Conservation (phyloP, 306 rosid genomes). For the Sindora glabra region DNA sequence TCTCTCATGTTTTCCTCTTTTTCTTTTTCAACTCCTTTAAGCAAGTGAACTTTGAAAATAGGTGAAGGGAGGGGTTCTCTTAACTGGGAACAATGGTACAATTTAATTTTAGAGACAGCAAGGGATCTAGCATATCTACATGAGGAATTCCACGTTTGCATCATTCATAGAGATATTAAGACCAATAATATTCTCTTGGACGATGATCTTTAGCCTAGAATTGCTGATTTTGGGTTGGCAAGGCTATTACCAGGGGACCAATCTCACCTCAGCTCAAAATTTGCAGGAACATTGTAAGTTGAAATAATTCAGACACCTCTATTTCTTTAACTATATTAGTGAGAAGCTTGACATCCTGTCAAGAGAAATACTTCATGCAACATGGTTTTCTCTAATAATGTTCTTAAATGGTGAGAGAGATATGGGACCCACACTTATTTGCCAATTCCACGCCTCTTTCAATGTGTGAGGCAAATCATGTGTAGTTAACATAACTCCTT, state of each 20-base stretch:
- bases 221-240: slow-evolving; percentile 76
- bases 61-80: slow-evolving; percentile 44
- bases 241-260: slow-evolving; percentile 53
- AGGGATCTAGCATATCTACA: slow-evolving; percentile 59
- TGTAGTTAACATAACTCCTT: too few relatives aligned
- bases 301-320: too few relatives aligned
- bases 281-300: slow-evolving; percentile 72
- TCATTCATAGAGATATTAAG: slow-evolving; percentile 79
- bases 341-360: too few relatives aligned
- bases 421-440: too few relatives aligned
- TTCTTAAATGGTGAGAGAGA: too few relatives aligned
- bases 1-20: not conserved
- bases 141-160: slow-evolving; percentile 63
- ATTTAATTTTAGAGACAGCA: slow-evolving; percentile 57
- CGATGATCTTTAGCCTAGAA: slow-evolving; percentile 48
- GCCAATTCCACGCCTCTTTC: too few relatives aligned
- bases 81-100: slow-evolving; percentile 50
- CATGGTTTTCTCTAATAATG: too few relatives aligned
- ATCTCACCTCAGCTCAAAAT: slow-evolving; percentile 58
- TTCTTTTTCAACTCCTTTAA: not conserved
- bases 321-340: too few relatives aligned
- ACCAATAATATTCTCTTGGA: slow-evolving; percentile 58
- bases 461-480: too few relatives aligned
- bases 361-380: too few relatives aligned
- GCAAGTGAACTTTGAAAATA: not conserved